Evolutionary conservation across 176 grass and related monocot genomes (phyloP), one percentile per base, ranked within the genome.

Genomic region (Triticum monococcum): DNA sequence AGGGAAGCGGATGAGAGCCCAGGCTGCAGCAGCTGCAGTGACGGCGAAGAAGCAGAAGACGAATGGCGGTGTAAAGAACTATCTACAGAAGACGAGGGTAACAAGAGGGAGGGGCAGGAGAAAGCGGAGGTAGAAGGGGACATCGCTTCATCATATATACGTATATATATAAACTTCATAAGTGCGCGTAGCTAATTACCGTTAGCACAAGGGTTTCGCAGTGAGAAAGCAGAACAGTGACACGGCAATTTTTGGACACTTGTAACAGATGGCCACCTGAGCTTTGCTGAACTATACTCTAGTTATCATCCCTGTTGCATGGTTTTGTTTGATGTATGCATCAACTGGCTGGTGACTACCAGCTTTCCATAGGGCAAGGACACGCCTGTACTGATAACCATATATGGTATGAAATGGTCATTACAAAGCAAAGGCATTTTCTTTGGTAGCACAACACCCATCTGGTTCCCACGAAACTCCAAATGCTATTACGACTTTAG

Each of bases 401-500:
- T 63, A 74, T 74, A 84, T 46, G 56, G 12, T 81, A 77, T 32
- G 64, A 40, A 78, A 86, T 31, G 22, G 66, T 79, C 43, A 71
- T 82, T 78, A 60, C 54, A 78, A 71, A 77, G 28, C 50, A 36
- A 78, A 64, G 22, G 18, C 40, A 62, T 72, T 35, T 35, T 77
- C 46, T 82, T 32, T 32, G 64, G 31, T 65, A 65, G 22, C 11
- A 26, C 43, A 52, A 14, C 56, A 2, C 56, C 24, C 9, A 63
- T 63, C 9, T 17, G 61, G 50, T 31, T 77, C 38, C 17, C 3
- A 70, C 30, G 30, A 23, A 78, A 71, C 75, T 77, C 20, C 31
- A 81, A 61, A 78, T 71, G 78, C 48, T 41, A 67, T 78, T 41
- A 85, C 37, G 60, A 81, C 36, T 84, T 74, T 69, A 62, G 70